Conservation (phyloP, 2,329 filamentous ascomycete genomes). For the Claviceps sp. region DNA sequence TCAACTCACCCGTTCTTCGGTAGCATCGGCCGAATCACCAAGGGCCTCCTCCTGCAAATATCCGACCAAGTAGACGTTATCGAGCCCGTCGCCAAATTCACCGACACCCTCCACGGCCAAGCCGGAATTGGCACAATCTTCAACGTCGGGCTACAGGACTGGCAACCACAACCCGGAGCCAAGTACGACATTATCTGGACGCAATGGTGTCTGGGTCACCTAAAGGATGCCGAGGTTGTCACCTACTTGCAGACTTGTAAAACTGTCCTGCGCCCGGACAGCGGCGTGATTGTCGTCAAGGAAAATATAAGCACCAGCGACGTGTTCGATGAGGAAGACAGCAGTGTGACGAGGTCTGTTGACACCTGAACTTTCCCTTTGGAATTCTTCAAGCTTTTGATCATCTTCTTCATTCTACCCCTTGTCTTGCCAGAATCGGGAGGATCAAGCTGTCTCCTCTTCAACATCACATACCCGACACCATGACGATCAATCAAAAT, state of each 20-base stretch:
- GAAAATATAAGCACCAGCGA: conserved; percentile 64
- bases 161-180: conserved; percentile 33
- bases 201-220: conserved; percentile 80
- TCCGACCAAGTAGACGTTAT: conserved; percentile 67
- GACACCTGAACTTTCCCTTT: neutral
- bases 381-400: neutral
- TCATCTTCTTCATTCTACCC: neutral
- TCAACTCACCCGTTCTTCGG: neutral
- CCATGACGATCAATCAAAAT: neutral
- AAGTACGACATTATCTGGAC: conserved; percentile 75
- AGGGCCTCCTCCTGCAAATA: conserved; percentile 58
- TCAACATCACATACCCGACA: neutral
- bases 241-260: conserved; percentile 52
- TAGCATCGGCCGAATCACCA: conserved; percentile 72
- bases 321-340: conserved; percentile 62
- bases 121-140: conserved; percentile 50
- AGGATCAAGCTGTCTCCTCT: neutral
- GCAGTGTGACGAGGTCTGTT: conserved; percentile 55
- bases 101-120: conserved; percentile 41
- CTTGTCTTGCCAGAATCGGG: neutral
- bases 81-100: conserved; percentile 76
- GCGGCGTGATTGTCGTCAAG: conserved; percentile 25
- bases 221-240: conserved; percentile 61
- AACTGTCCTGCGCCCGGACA: conserved; percentile 17
- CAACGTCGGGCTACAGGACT: conserved; percentile 62